Evolutionary conservation across 257 asterid species (phyloP).

Genomic region (Thymus mandschuricus): DNA sequence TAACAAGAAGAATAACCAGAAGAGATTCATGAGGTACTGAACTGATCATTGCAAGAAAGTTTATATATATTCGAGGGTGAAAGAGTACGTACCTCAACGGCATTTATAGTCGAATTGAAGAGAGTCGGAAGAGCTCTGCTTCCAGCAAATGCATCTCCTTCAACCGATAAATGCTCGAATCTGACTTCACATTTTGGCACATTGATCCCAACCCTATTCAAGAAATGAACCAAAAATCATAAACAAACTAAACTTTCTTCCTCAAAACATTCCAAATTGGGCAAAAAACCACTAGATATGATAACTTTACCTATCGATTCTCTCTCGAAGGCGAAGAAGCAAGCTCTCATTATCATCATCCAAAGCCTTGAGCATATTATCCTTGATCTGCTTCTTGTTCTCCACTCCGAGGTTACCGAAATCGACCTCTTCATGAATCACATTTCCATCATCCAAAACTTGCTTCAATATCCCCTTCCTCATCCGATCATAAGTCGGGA

Average conservation of each 20-base stretch:
- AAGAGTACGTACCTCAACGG: slow-evolving; percentile 62
- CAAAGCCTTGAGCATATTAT: slow-evolving; percentile 56
- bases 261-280: background rate
- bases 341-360: slow-evolving; percentile 78
- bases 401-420: slow-evolving; percentile 57
- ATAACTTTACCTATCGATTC: slow-evolving; percentile 56
- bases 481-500: slow-evolving; percentile 78
- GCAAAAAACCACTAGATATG: background rate
- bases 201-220: slow-evolving; percentile 64
- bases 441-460: slow-evolving; percentile 65
- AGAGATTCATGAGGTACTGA: background rate
- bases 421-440: slow-evolving; percentile 68
- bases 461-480: slow-evolving; percentile 65
- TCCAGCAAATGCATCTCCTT: slow-evolving; percentile 73
- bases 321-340: slow-evolving; percentile 58
- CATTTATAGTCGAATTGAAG: slow-evolving; percentile 60
- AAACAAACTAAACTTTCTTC: background rate
- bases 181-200: slow-evolving; percentile 67
- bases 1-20: background rate
- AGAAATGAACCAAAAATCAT: background rate
- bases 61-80: background rate
- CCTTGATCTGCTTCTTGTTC: slow-evolving; percentile 72
- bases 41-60: slow-evolving; percentile 6
- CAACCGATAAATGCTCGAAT: slow-evolving; percentile 64
- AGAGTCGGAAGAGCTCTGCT: slow-evolving; percentile 89